A percentile compares a stretch with the other conserved stretches of the same genome.
phyloP scores from a whole-genome alignment of 2,329 filamentous ascomycete species.

The Fusarium fracticaudum region DNA sequence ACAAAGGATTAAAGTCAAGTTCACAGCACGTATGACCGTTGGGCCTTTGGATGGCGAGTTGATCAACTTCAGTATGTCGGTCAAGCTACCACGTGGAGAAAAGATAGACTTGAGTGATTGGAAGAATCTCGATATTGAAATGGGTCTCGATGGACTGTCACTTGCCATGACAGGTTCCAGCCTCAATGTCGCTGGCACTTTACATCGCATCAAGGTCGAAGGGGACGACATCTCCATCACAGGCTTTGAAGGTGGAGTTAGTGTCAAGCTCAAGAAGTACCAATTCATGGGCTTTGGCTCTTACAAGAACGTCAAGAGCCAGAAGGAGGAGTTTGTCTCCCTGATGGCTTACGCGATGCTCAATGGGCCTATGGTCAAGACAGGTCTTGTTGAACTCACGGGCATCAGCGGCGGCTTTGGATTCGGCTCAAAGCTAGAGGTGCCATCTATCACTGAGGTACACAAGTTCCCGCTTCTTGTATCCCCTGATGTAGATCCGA shows the following conservation, averaged over 20 bases:
- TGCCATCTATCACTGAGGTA: background rate
- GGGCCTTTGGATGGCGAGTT: background rate
- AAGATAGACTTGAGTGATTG: background rate
- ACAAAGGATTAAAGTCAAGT: background rate
- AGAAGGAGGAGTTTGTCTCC: background rate
- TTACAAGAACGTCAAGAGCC: background rate
- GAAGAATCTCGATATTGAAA: background rate
- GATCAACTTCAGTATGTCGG: background rate
- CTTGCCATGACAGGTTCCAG: background rate
- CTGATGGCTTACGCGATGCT: background rate
- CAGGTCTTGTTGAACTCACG: background rate
- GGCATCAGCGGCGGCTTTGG: background rate
- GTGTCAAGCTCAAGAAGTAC: background rate
- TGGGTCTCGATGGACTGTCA: background rate
- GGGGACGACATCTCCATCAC: accelerated
- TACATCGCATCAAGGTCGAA: background rate
- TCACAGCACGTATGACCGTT: background rate
- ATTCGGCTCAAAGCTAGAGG: background rate
- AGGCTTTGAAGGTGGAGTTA: background rate
- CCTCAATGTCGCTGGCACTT: background rate
- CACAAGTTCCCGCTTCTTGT: background rate
- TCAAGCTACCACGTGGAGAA: background rate
- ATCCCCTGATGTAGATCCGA: too few relatives aligned
- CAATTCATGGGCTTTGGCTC: background rate
- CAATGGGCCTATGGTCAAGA: background rate